Base-by-base conservation (phyloP, 345 rosid species). In the Ceriops tagal region DNA sequence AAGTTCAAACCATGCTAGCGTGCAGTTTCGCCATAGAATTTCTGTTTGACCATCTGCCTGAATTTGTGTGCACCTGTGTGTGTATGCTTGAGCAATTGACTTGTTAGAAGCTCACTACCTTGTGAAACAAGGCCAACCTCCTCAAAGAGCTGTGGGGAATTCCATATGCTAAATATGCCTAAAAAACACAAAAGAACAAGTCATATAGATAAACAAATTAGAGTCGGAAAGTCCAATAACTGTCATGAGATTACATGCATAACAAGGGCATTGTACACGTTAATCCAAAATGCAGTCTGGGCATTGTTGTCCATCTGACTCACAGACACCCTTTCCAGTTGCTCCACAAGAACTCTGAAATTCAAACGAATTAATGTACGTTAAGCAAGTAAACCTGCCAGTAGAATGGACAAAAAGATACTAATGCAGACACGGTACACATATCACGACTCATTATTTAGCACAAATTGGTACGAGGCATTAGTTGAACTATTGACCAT, bases 151-250 rank as follows among this genome's bases (percentile, higher is more conserved):
- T 71, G 60, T 82, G 85, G 28, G 93, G 93, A 68, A 88, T 80
- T 69, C 98, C 98, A 72, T 84, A 93, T 15, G 96, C 96, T 68
- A 93, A 77, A 73, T 87, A 91, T 68, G 96, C 98, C 98, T 91
- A 76, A 53, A 67, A 49, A 77, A 70, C 39, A 59, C 6, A 75
- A 68, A 70, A 9, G 7, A 26, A 49, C 37, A 27, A 34, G 67
- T 76, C 55, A 69, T n/a, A 32, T 47, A 22, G 16, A 53, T 59
- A 52, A 43, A 57, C 15, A 46, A 66, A 66, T 58, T 60, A 51
- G 37, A 47, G 71, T 58, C 37, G 34, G 5, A 30, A 26, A 22
- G 43, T 51, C 5, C 62, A 13, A 58, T 27, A 35, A 63, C 35
- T 24, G 35, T 57, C 65, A 27, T 37, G 24, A 20, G 64, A 71